Base-by-base conservation (phyloP, 352 stramenopile species). In the Thalassiosira livingstoniorum region DNA sequence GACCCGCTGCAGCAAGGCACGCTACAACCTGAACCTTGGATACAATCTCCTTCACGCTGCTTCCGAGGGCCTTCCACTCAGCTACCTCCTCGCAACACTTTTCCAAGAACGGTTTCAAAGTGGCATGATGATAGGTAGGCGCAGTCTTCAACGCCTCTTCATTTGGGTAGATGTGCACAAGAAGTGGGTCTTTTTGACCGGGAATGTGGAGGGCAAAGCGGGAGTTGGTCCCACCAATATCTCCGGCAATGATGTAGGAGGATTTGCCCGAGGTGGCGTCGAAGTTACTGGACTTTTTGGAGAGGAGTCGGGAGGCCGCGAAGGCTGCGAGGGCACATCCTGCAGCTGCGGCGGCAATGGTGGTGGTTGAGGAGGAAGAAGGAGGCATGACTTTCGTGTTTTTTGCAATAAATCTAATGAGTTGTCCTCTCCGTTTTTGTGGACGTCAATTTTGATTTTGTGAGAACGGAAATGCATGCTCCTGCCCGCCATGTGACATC, bases 181-280 rank as follows among this genome's bases (percentile, higher is more conserved):
- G 58, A n/a, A 94, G 67, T 15, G 87, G 81, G 55, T 86, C 65
- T 4, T 47, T 55, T 47, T 67, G 31, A 15, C 69, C 68, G 21
- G 73, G 75, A 55, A 66, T 54, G 51, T 93, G 87, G 7, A 95
- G 73, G 25, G 74, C 95, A 68, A 99, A 93, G 21, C 97, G 95
- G 74, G 95, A 98, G 90, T 99, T 99, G 72, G 97, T 99, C 76
- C 97, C 97, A 77, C 97, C 97, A 75, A 98, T 98, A 90, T 99
- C 97, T 63, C 96, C 97, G 11, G 82, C 83, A 27, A 96, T 51
- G 0, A 95, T 80, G 72, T 83, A 87, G 4, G 75, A 85, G n/a
- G 62, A 61, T 77, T 87, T 82, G 15, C 32, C 10, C n/a, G 21
- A 11, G 55, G 2, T 35, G 15, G 65, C 39, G 10, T 25, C 43